Evolutionary conservation across 371 early-diverging fungal species (phyloP).

Genomic region (Mucor piriformis): DNA sequence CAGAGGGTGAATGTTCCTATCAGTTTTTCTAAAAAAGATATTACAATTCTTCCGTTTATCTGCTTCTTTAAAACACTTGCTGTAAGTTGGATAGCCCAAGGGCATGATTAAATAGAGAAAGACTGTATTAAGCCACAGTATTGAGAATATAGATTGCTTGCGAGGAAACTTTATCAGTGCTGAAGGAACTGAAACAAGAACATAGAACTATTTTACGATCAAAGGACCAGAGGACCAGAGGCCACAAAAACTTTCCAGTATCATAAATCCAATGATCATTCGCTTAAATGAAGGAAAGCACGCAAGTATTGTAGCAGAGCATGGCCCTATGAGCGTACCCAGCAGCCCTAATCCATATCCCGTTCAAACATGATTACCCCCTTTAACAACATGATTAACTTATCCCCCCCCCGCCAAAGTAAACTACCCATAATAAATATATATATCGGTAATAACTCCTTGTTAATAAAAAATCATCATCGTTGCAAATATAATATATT

Average conservation of each 20-base stretch:
- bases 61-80: slow-evolving; percentile 36
- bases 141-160: slow-evolving; percentile 33
- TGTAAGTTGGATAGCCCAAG: slow-evolving; percentile 30
- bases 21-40: slow-evolving; percentile 29
- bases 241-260: slow-evolving; percentile 25
- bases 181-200: slow-evolving; percentile 25
- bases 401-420: slow-evolving; percentile 12
- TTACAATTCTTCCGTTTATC: slow-evolving; percentile 29
- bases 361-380: slow-evolving; percentile 16
- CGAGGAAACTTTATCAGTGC: slow-evolving; percentile 25
- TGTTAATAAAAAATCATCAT: slow-evolving; percentile 24
- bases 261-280: slow-evolving; percentile 27
- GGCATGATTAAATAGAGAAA: slow-evolving; percentile 29
- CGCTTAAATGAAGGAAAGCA: slow-evolving; percentile 33
- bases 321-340: slow-evolving; percentile 29
- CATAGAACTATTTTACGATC: slow-evolving; percentile 28
- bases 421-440: slow-evolving; percentile 17
- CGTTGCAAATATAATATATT: slow-evolving; percentile 19
- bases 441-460: slow-evolving; percentile 15
- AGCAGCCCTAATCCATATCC: slow-evolving; percentile 20
- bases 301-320: slow-evolving; percentile 22
- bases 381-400: slow-evolving; percentile 20
- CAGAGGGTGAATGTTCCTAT: slow-evolving; percentile 29
- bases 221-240: slow-evolving; percentile 22
- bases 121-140: slow-evolving; percentile 26